phyloP scores from a whole-genome alignment of 257 asterid species.

The Plantago major region DNA sequence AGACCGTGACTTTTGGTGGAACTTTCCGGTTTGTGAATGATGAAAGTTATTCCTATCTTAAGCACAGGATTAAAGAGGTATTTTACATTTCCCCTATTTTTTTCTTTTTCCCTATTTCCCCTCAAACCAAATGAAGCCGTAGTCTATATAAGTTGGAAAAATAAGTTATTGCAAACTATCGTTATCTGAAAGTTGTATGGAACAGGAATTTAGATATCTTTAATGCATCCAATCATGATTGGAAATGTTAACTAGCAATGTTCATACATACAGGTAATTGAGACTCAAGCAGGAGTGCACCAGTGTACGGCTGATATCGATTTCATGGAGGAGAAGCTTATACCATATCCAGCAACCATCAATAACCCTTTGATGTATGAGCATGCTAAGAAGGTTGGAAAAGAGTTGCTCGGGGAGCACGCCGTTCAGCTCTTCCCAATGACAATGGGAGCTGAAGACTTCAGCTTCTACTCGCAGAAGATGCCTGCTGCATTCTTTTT shows the following conservation, averaged over 20 bases:
- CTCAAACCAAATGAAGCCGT: too few relatives aligned
- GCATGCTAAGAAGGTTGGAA: constrained; percentile 60
- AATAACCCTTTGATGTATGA: constrained; percentile 53
- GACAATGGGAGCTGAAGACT: constrained; percentile 82
- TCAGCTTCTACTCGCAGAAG: constrained; percentile 71
- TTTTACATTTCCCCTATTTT: too few relatives aligned
- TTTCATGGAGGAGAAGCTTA: constrained; percentile 47
- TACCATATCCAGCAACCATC: constrained; percentile 58
- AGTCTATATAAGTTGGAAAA: too few relatives aligned
- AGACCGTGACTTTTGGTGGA: constrained; percentile 72
- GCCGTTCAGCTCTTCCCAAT: constrained; percentile 28
- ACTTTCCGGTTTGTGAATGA: constrained; percentile 62
- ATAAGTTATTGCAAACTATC: too few relatives aligned
- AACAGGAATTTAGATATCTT: too few relatives aligned
- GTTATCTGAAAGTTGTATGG: too few relatives aligned
- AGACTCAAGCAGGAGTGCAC: constrained; percentile 67
- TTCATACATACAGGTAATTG: constrained; percentile 46
- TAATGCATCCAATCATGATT: background rate
- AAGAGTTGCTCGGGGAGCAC: constrained; percentile 47
- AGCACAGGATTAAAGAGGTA: constrained; percentile 76
- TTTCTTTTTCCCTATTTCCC: too few relatives aligned
- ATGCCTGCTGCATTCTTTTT: constrained; percentile 53
- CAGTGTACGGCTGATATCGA: constrained; percentile 55
- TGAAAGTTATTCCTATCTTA: constrained; percentile 45
- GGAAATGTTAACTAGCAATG: background rate